Conservation (phyloP, 345 rosid species). For the Eucalyptus pauciflora region DNA sequence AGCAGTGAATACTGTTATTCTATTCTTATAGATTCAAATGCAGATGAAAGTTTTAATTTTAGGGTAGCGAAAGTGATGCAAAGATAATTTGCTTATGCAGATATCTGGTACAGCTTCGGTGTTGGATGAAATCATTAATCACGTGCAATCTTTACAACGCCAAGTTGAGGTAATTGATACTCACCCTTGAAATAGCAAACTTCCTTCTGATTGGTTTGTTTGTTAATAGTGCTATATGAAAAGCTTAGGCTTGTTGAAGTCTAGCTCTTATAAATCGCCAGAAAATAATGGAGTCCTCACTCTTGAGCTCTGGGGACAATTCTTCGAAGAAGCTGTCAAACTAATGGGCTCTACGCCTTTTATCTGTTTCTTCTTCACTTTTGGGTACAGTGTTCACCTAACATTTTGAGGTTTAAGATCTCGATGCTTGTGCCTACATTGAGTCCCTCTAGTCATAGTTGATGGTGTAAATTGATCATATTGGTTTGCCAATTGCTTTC, state of each 20-base stretch:
- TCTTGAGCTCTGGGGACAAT: neutral
- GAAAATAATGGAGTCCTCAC: neutral
- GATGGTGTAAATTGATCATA: neutral
- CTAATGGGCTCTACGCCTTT: neutral
- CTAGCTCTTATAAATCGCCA: neutral
- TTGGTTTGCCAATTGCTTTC: neutral
- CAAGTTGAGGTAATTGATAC: constrained; percentile 79
- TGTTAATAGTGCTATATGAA: neutral
- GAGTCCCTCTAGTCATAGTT: neutral
- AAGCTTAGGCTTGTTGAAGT: neutral
- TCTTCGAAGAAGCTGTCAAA: neutral
- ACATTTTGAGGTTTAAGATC: neutral
- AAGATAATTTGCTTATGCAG: constrained; percentile 31
- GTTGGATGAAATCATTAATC: constrained; percentile 92
- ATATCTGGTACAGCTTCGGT: constrained; percentile 94
- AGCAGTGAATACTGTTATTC: neutral
- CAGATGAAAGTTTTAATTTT: neutral
- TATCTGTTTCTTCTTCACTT: neutral
- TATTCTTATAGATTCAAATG: neutral
- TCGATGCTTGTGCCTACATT: neutral
- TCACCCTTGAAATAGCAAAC: neutral
- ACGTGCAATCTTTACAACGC: constrained; percentile 81
- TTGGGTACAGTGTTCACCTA: neutral
- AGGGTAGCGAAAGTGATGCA: neutral
- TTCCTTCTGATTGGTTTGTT: neutral